Evolutionary conservation across 225 moss, liverwort and hornwort genomes (phyloP), one percentile per base, ranked within the genome.

Genomic region (Neckera pumila): DNA sequence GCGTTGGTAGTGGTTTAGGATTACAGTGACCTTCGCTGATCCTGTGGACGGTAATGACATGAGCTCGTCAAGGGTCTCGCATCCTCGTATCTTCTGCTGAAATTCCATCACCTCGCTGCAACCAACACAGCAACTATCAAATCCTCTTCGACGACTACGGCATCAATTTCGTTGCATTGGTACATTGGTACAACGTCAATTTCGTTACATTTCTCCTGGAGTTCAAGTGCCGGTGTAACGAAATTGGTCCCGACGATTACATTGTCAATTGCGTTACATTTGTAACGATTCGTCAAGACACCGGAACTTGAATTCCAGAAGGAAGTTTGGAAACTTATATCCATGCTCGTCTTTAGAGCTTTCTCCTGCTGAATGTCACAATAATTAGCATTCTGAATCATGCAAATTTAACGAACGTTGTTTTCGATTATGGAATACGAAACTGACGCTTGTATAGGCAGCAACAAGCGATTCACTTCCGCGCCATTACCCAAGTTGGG

Each of bases 1-100:
- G 80, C 98, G 95, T 64, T 96, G 94, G 82, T 94, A 98, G 89
- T 98, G 98, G 62, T 98, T 98, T 43, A 98, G 93, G 61, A 98
- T 87, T 58, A 98, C 96, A 23, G 96, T 97, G 60, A 98, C 92
- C 86, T 95, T 96, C 59, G 95, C 92, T 56, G 56, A 40, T 23
- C 72, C 80, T 30, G 92, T 92, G 30, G 98, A 98, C 6, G 97
- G 95, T 42, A 95, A n/a, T 8, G 91, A 92, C 95, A 98, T 93
- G 81, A 98, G 83, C 88, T 98, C 98, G 63, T 95, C 94, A n/a
- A 98, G 88, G 16, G 96, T 97, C 88, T 98, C 98, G 85, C 96
- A 94, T 26, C 97, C 95, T 85, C 95, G 90, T 42, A 92, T 94
- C 90, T 69, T 84, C 86, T 92, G 89, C 88, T 98, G 98, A 83